Percentiles rank a stretch among this genome's conserved stretches.
Conservation (phyloP, 2,329 filamentous ascomycete genomes). For the Aspergillus ochraceus region DNA sequence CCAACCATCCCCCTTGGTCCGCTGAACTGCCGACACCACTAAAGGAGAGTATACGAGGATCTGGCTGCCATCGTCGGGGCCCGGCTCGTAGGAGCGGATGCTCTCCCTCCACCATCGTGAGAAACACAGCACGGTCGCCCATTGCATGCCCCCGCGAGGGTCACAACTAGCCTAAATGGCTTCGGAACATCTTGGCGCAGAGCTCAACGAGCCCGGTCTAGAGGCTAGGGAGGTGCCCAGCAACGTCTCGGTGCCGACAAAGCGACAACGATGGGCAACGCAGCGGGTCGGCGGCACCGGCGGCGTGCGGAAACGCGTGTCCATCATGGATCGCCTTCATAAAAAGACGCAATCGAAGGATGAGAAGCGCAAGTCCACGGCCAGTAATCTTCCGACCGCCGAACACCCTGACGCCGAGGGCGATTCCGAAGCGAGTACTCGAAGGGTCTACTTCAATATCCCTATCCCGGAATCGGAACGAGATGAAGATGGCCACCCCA, state of each 20-base stretch:
- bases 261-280: constrained; percentile 94
- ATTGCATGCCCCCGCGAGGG: constrained; percentile 31
- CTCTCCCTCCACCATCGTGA: constrained; percentile 17
- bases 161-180: constrained; percentile 37
- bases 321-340: constrained; percentile 75
- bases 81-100: constrained; percentile 30
- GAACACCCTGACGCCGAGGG: constrained; percentile 21
- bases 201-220: constrained; percentile 27
- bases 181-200: constrained; percentile 36
- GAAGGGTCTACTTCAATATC: constrained; percentile 71
- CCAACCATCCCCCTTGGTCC: not conserved
- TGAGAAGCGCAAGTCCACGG: constrained; percentile 63
- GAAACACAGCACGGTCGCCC: constrained; percentile 11
- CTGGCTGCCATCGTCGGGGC: constrained; percentile 24
- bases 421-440: constrained; percentile 44
- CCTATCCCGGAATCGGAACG: constrained; percentile 72
- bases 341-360: constrained; percentile 62
- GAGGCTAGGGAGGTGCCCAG: constrained; percentile 35
- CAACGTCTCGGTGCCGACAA: constrained; percentile 63
- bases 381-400: constrained; percentile 37
- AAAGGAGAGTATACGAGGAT: constrained; percentile 11
- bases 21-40: not conserved
- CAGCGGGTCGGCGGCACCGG: constrained; percentile 76
- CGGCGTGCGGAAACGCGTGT: constrained; percentile 75
- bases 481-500: constrained; percentile 78